Evolutionary conservation across 768 basidiomycete species (phyloP).

Genomic region (Mycena albidolilacea): DNA sequence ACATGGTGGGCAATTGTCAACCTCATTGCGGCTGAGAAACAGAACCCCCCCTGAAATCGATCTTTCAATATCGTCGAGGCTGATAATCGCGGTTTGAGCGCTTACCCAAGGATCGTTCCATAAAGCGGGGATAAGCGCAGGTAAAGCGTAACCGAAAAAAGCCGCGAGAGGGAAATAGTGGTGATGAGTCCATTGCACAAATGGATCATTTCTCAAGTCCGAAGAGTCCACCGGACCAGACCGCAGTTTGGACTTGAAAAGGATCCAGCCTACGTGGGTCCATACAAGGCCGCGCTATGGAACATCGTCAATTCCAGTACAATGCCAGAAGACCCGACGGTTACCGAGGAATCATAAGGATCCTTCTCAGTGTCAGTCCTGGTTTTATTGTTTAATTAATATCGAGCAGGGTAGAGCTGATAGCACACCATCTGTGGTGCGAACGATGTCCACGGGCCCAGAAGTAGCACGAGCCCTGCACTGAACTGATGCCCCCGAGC

Average conservation of each 20-base stretch:
- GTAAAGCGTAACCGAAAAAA: conserved; percentile 80
- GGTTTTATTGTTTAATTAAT: conserved; percentile 26
- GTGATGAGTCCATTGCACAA: conserved; percentile 85
- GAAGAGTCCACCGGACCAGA: conserved; percentile 82
- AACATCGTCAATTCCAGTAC: not conserved
- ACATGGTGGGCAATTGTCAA: conserved; percentile 88
- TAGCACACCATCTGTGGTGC: conserved; percentile 73
- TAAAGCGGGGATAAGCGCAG: conserved; percentile 76
- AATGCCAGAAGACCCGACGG: conserved; percentile 1
- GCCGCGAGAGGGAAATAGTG: conserved; percentile 76
- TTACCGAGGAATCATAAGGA: conserved; percentile 77
- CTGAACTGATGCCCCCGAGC: conserved; percentile 84
- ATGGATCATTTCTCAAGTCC: conserved; percentile 77
- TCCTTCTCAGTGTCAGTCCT: conserved; percentile 87
- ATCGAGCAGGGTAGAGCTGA: conserved; percentile 28
- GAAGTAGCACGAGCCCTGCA: conserved; percentile 91
- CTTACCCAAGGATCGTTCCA: conserved; percentile 68
- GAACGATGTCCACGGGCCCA: conserved; percentile 90
- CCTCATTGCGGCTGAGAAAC: conserved; percentile 79
- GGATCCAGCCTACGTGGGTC: conserved; percentile 90
- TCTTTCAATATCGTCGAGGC: conserved; percentile 6
- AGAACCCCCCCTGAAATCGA: conserved; percentile 79
- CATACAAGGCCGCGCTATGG: conserved; percentile 76
- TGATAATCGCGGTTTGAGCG: conserved; percentile 15
- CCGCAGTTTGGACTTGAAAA: conserved; percentile 80